Conservation (phyloP, 192 early-diverging fungal species). For the Gigaspora rosea region DNA sequence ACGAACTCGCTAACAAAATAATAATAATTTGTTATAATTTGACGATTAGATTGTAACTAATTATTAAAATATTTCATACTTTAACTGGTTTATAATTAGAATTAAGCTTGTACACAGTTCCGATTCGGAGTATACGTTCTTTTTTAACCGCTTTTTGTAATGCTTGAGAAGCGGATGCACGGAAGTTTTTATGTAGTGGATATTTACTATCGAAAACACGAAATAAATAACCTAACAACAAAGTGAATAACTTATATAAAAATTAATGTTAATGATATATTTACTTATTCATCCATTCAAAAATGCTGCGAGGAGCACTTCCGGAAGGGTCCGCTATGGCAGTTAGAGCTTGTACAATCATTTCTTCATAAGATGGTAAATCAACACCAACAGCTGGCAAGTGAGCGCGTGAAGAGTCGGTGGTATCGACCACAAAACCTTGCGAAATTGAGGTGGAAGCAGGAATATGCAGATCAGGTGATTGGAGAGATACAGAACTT, state of each 20-base stretch:
- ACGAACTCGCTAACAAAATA: neutral
- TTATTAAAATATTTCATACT: constrained; percentile 21
- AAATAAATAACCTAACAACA: neutral
- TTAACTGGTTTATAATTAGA: constrained; percentile 47
- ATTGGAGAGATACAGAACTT: neutral
- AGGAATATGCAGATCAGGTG: neutral
- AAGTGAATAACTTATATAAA: neutral
- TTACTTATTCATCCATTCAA: constrained; percentile 51
- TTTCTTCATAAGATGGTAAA: constrained; percentile 53
- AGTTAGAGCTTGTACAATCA: constrained; percentile 51
- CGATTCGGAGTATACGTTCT: constrained; percentile 47
- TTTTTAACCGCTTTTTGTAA: constrained; percentile 54
- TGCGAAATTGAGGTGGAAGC: neutral
- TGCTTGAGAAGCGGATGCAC: constrained; percentile 49
- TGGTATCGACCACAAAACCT: neutral
- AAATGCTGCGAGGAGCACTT: constrained; percentile 46
- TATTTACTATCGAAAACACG: constrained; percentile 37
- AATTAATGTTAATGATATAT: neutral
- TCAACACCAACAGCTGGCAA: constrained; percentile 29
- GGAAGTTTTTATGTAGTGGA: constrained; percentile 48
- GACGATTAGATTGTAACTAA: neutral
- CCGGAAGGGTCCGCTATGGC: constrained; percentile 44
- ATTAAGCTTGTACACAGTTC: constrained; percentile 48
- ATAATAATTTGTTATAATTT: neutral
- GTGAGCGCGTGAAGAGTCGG: neutral